phyloP scores from a whole-genome alignment of 495 filamentous ascomycete genomes.

The Aspergillus campestris region DNA sequence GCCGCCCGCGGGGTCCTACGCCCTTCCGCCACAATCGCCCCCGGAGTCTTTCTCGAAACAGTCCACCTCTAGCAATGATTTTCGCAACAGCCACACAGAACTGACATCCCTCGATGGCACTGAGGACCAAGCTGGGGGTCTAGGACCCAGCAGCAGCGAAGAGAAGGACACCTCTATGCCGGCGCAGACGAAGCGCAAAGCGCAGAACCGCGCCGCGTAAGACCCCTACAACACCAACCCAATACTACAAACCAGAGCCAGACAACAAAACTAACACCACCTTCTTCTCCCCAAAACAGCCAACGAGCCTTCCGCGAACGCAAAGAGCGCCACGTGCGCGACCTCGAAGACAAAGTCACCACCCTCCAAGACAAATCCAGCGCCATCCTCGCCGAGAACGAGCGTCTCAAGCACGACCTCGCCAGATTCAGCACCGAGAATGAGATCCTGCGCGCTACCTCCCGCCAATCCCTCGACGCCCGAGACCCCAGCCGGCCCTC shows the following conservation, averaged over 20 bases:
- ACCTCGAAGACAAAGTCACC: slow-evolving; percentile 80
- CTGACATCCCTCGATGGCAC: slow-evolving; percentile 26
- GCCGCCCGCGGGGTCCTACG: slow-evolving; percentile 20
- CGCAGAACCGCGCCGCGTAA: slow-evolving; percentile 94
- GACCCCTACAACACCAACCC: no score
- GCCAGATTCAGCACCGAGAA: slow-evolving; percentile 80
- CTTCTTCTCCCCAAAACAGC: slow-evolving; percentile 31
- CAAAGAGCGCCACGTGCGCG: slow-evolving; percentile 88
- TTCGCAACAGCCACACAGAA: slow-evolving; percentile 12
- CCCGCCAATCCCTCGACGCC: slow-evolving; percentile 18
- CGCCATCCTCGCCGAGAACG: slow-evolving; percentile 61
- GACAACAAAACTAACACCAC: slow-evolving; percentile 3
- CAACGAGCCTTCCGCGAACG: slow-evolving; percentile 96
- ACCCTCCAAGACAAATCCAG: slow-evolving; percentile 54
- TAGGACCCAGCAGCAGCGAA: slow-evolving; percentile 44
- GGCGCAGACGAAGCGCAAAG: slow-evolving; percentile 80
- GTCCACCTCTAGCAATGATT: slow-evolving; percentile 28
- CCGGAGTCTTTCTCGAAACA: slow-evolving; percentile 35
- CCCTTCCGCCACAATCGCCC: slow-evolving; percentile 36
- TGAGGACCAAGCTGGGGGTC: slow-evolving; percentile 16
- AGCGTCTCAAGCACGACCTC: slow-evolving; percentile 72
- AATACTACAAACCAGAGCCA: no score
- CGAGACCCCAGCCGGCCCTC: slow-evolving; percentile 12
- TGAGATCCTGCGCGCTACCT: slow-evolving; percentile 83
- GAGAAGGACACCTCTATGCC: slow-evolving; percentile 66